Percentiles rank a stretch among this genome's conserved stretches.
Conservation (phyloP, 176 grass and related monocot genomes). For the Avena eriantha region DNA sequence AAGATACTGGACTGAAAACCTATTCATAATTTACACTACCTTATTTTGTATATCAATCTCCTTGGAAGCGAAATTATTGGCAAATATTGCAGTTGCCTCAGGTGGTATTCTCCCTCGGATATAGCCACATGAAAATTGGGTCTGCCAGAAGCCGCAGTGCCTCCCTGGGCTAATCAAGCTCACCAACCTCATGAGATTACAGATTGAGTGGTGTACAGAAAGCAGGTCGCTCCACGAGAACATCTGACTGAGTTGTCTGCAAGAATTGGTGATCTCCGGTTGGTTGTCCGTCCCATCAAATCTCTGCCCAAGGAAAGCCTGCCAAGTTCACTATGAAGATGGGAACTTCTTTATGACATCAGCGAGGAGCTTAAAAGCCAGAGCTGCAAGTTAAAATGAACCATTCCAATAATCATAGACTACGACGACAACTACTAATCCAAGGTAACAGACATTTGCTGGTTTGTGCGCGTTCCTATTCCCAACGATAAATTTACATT, state of each 20-base stretch:
- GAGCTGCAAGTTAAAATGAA: conserved; percentile 40
- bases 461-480: background rate
- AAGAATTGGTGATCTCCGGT: accelerated
- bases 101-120: no score
- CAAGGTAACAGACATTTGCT: conserved; percentile 19
- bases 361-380: conserved; percentile 21
- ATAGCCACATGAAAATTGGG: no score
- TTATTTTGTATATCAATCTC: no score
- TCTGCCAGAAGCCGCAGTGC: background rate
- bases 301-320: background rate
- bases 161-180: conserved; percentile 11
- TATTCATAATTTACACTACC: no score
- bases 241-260: background rate
- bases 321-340: background rate
- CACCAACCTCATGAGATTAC: background rate
- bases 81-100: no score
- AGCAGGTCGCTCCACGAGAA: background rate
- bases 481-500: background rate
- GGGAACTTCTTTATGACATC: accelerated
- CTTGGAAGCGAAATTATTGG: no score
- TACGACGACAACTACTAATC: background rate
- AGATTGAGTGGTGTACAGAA: accelerated
- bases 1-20: no score
- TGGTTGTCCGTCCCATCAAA: background rate
- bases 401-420: background rate